Conservation (phyloP, 441 rosid species). For the Jatropha podagrica region DNA sequence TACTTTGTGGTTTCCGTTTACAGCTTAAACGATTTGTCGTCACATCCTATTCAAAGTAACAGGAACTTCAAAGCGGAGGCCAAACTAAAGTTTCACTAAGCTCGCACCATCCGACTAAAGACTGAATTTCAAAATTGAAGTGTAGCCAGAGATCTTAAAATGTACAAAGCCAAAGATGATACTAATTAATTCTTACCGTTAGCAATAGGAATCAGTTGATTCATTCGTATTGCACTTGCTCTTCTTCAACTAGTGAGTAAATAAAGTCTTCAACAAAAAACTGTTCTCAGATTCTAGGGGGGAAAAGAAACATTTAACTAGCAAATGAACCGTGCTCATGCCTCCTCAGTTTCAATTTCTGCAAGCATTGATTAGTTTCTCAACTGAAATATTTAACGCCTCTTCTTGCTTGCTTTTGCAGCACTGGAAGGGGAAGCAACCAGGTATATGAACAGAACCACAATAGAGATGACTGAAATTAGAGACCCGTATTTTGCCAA, state of each 20-base stretch:
- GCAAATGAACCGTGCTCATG: constrained; percentile 5
- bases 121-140: constrained; percentile 21
- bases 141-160: neutral
- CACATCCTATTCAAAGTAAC: neutral
- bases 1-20: too few relatives aligned
- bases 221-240: constrained; percentile 17
- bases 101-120: neutral
- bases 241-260: constrained; percentile 4
- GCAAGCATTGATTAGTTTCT: constrained; percentile 9
- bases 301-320: neutral
- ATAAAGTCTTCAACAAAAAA: neutral
- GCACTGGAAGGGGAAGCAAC: constrained; percentile 55
- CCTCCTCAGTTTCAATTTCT: neutral
- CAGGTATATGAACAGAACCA: constrained; percentile 70
- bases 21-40: too few relatives aligned
- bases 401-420: constrained; percentile 81
- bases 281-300: neutral
- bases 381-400: constrained; percentile 42
- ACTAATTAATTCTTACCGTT: constrained; percentile 2
- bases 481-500: constrained; percentile 75
- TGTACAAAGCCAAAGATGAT: constrained; percentile 3
- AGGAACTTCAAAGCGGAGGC: neutral
- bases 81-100: neutral
- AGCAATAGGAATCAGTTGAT: constrained; percentile 19
- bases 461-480: constrained; percentile 66